Percentiles rank a stretch among this genome's conserved stretches.
Evolutionary conservation across 116 monocot species (phyloP).

Genomic region (Phalaenopsis hybrid): DNA sequence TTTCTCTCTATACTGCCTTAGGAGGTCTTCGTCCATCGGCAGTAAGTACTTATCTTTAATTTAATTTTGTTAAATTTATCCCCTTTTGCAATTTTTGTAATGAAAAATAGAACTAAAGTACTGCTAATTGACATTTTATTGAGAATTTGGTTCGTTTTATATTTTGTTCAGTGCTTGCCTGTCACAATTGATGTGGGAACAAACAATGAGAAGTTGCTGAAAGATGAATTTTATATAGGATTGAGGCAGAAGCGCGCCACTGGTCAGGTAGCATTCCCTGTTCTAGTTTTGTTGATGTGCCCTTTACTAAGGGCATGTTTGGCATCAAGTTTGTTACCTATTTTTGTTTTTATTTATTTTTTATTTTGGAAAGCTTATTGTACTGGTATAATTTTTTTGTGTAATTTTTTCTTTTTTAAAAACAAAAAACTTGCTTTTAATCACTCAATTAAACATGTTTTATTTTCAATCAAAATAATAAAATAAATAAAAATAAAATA

Average conservation of each 20-base stretch:
- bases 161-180: conserved; percentile 57
- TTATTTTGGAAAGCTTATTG: no score
- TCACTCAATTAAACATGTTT: no score
- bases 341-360: no score
- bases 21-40: conserved; percentile 84
- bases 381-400: no score
- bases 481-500: no score
- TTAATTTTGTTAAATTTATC: neutral
- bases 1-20: conserved; percentile 88
- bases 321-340: no score
- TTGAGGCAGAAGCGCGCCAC: conserved; percentile 67
- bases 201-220: conserved; percentile 70
- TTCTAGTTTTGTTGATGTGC: neutral
- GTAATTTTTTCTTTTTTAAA: no score
- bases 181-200: conserved; percentile 97
- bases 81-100: neutral
- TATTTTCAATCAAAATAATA: no score
- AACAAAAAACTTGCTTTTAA: no score
- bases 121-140: neutral
- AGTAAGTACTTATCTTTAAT: conserved; percentile 29
- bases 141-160: neutral
- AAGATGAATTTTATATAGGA: conserved; percentile 97
- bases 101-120: neutral
- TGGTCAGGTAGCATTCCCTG: conserved; percentile 48
- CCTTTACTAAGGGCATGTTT: neutral